Evolutionary conservation across 768 basidiomycete species (phyloP).

Genomic region (Agaricus subrufescens): DNA sequence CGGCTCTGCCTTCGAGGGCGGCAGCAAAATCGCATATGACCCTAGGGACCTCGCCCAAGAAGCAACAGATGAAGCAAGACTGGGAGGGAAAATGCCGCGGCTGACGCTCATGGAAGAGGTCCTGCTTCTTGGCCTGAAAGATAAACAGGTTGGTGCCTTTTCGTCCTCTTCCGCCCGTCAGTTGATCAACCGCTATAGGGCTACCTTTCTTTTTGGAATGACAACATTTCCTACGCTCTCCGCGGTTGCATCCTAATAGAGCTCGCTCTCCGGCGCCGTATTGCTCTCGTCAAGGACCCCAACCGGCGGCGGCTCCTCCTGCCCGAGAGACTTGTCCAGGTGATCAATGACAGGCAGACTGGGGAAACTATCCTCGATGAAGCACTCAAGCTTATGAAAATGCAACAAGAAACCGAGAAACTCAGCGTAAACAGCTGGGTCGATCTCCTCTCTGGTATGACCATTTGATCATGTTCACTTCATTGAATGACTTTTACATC

Average conservation of each 20-base stretch:
- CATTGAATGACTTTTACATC: background rate
- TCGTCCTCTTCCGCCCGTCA: background rate
- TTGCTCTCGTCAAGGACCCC: constrained; percentile 86
- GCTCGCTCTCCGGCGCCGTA: constrained; percentile 90
- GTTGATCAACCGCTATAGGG: constrained; percentile 35
- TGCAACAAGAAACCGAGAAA: constrained; percentile 65
- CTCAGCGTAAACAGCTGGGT: constrained; percentile 91
- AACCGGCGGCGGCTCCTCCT: constrained; percentile 68
- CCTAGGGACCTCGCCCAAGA: constrained; percentile 79
- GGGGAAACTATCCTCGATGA: constrained; percentile 97
- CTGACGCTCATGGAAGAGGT: constrained; percentile 98
- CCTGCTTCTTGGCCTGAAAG: constrained; percentile 88
- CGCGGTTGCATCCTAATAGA: constrained; percentile 98
- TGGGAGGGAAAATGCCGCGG: constrained; percentile 72
- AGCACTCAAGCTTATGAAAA: constrained; percentile 93
- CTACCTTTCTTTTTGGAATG: constrained; percentile 99
- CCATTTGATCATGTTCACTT: background rate
- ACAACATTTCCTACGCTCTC: constrained; percentile 98
- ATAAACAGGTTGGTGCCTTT: constrained; percentile 72
- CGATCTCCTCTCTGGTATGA: constrained; percentile 88
- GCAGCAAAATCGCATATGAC: constrained; percentile 89
- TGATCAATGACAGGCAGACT: constrained; percentile 87
- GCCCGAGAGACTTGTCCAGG: constrained; percentile 83
- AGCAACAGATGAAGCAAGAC: constrained; percentile 53
- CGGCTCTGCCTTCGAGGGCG: constrained; percentile 81